Base-by-base conservation (phyloP, 805 yeast genomes). In the Ogataea paradorogensis region DNA sequence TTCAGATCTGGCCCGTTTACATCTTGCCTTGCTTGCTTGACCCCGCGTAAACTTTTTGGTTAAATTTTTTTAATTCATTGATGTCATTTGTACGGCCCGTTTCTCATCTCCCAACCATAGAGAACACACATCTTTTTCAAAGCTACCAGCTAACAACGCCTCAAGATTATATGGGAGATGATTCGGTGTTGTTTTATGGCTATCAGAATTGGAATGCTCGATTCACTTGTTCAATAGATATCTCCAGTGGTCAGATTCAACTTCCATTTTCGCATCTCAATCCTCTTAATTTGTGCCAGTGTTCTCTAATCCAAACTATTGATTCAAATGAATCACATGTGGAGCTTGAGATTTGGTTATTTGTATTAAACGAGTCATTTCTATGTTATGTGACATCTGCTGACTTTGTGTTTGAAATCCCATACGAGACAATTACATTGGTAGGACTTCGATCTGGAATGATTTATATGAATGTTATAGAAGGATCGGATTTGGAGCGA, bases 71-170 rank as follows among this genome's bases (percentile, higher is more conserved):
- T 29, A 9, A n/a, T 5, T 13, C 22, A 14, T 21, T 30, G 33
- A 35, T 38, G 33, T 16, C 27, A 24, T 34, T 35, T 27, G 40
- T 47, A 15, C 38, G 61, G 31, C 37, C 39, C 27, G 44, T 50
- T 6, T 20, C 37, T n/a, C 50, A 51, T 33, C 44, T 52, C 9
- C 65, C 65, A 2, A 53, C 63, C 3, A 41, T 56, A 11, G 65
- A 60, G 31, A 60, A 58, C 41, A 52, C 63, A 11, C 59, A 59
- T 18, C 45, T 51, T 3, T 43, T 53, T 13, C 30, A 54, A 2
- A 42, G 45, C 2, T 58, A 49, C 36, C 48, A 48, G 11, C 43
- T 48, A 15, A 51, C 58, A 7, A 47, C 57, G 1, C 65, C 65
- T 14, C 54, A 51, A 30, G 36, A 45, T 18, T 52, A 42, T 27